Conservation (phyloP, 2,329 filamentous ascomycete species). For the Apiospora kogelbergensis region DNA sequence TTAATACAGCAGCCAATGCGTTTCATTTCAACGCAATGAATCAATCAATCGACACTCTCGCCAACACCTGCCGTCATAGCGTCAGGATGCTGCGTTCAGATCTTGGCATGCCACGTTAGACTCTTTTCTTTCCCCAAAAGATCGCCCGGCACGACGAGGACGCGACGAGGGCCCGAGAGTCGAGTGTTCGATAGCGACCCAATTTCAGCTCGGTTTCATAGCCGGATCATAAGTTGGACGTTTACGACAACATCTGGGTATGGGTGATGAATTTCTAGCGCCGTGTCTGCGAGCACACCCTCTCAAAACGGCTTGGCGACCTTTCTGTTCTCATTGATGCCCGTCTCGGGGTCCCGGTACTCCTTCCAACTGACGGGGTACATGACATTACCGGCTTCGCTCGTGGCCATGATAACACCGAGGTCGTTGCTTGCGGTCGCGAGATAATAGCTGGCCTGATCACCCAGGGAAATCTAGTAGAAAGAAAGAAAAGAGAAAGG, state of each 20-base stretch:
- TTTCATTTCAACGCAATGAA: conserved; percentile 2
- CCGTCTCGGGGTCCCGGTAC: conserved; percentile 81
- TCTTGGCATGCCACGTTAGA: not conserved
- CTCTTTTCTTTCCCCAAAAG: not conserved
- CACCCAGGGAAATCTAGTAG: conserved; percentile 78
- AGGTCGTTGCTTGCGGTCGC: conserved; percentile 88
- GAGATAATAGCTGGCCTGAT: conserved; percentile 95
- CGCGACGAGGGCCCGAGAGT: not conserved
- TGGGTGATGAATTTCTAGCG: not conserved
- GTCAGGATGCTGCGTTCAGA: not conserved
- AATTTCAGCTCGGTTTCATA: not conserved
- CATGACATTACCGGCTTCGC: conserved; percentile 87
- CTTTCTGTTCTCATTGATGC: conserved; percentile 77
- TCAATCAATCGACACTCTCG: not conserved
- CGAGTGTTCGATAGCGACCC: not conserved
- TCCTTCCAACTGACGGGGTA: conserved; percentile 94
- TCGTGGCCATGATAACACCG: conserved; percentile 90
- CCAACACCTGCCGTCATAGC: not conserved
- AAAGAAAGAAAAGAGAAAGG: too few species aligned
- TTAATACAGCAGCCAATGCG: not conserved
- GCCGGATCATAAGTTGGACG: not conserved
- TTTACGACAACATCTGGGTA: not conserved
- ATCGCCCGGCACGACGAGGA: too few species aligned
- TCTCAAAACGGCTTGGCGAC: conserved; percentile 87
- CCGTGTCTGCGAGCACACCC: not conserved